Percentiles rank a stretch among this genome's conserved stretches.
These are phyloP conservation scores for Fusarium nelsonii DNA, from an alignment of 2,329 filamentous ascomycete genomes.

Conservation along the genomic window DNA sequence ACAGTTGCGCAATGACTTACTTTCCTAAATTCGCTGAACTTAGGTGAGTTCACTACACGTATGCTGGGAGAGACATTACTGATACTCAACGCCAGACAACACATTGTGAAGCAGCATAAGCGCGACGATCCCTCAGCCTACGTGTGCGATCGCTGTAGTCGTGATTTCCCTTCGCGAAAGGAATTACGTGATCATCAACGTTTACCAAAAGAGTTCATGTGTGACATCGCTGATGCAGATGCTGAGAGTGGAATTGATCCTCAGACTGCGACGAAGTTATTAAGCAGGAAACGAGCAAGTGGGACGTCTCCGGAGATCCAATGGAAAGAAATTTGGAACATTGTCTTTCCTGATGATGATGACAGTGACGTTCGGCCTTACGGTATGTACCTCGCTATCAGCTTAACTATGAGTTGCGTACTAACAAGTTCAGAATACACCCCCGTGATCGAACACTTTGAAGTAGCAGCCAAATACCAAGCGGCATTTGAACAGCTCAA, in stretches of 20 bases:
- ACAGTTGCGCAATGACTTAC: constrained; percentile 59
- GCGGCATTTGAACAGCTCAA: constrained; percentile 52
- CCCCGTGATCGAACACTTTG: constrained; percentile 58
- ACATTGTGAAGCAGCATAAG: constrained; percentile 60
- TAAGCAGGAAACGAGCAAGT: constrained; percentile 56
- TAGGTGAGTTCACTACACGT: constrained; percentile 44
- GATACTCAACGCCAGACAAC: constrained; percentile 49
- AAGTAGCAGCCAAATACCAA: constrained; percentile 53
- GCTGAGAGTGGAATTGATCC: constrained; percentile 58
- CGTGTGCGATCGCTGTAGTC: constrained; percentile 57
- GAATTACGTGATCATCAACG: constrained; percentile 57
- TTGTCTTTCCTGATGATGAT: constrained; percentile 58
- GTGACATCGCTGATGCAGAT: constrained; percentile 56
- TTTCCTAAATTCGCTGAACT: constrained; percentile 59
- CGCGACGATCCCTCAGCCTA: constrained; percentile 57
- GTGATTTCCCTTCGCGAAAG: constrained; percentile 55
- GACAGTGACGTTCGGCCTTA: constrained; percentile 50
- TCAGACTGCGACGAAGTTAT: constrained; percentile 55
- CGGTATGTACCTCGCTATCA: constrained; percentile 34
- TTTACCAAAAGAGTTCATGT: constrained; percentile 57
- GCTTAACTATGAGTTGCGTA: accelerated
- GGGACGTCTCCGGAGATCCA: constrained; percentile 55
- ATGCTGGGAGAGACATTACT: neutral
- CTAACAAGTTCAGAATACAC: constrained; percentile 52
- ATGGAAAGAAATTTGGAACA: constrained; percentile 59